phyloP scores from a whole-genome alignment of 2,329 filamentous ascomycete species.

The Trichoderma sp. region DNA sequence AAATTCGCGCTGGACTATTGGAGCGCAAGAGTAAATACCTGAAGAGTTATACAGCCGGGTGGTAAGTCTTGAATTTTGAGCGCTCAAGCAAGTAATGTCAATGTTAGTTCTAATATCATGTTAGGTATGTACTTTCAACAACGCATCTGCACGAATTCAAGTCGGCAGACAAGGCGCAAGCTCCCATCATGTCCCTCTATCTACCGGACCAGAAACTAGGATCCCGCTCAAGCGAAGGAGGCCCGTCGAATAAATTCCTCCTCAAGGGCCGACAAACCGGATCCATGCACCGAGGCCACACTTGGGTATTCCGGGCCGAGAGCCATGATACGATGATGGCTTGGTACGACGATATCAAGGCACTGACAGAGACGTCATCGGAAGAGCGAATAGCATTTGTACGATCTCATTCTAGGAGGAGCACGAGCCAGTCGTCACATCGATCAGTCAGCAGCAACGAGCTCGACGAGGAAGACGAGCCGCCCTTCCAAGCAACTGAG shows the following conservation, averaged over 20 bases:
- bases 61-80: constrained; percentile 57
- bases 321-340: constrained; percentile 93
- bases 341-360: constrained; percentile 93
- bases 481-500: constrained; percentile 58
- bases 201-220: constrained; percentile 94
- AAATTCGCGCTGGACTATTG: constrained; percentile 86
- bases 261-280: constrained; percentile 95
- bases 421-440: constrained; percentile 67
- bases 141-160: constrained; percentile 99
- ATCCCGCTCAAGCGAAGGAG: constrained; percentile 79
- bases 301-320: constrained; percentile 71
- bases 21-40: constrained; percentile 99
- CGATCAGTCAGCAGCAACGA: constrained; percentile 72
- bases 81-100: neutral
- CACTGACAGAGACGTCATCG: constrained; percentile 81
- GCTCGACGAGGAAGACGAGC: constrained; percentile 72
- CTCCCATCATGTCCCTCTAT: constrained; percentile 94
- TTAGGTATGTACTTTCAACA: constrained; percentile 90
- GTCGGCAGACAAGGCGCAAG: constrained; percentile 89
- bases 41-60: constrained; percentile 94
- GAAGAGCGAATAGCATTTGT: constrained; percentile 89
- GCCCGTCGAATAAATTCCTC: constrained; percentile 94
- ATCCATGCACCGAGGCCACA: constrained; percentile 80
- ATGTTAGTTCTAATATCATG: neutral
- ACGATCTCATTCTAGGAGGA: constrained; percentile 76